Evolutionary conservation across 106 monocot genomes (phyloP).

Genomic region (Allium fistulosum): DNA sequence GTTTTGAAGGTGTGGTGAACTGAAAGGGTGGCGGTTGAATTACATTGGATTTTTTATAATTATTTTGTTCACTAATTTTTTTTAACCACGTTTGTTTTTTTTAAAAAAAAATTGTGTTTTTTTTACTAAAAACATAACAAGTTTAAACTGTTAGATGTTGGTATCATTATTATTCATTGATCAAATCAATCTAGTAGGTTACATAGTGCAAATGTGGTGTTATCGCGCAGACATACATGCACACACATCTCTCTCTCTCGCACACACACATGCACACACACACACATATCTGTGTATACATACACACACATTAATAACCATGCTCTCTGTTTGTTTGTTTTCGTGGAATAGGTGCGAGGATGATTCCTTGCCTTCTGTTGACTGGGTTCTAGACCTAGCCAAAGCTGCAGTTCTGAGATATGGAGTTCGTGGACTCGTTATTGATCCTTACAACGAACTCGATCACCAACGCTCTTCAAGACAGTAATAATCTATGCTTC

Average conservation of each 20-base stretch:
- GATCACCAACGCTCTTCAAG: slow-evolving; percentile 72
- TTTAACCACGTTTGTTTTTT: too few relatives aligned
- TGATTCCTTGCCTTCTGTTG: slow-evolving; percentile 71
- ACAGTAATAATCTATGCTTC: slow-evolving; percentile 44
- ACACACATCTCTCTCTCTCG: neutral
- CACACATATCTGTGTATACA: neutral
- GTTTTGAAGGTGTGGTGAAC: too few relatives aligned
- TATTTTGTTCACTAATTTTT: too few relatives aligned
- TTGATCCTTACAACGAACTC: slow-evolving; percentile 97
- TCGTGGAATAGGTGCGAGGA: slow-evolving; percentile 54
- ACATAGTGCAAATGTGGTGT: neutral
- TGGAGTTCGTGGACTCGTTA: slow-evolving; percentile 84
- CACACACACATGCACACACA: neutral
- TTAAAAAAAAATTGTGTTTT: too few relatives aligned
- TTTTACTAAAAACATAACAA: too few relatives aligned
- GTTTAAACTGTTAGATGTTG: neutral
- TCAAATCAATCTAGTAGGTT: neutral
- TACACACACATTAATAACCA: neutral
- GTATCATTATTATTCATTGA: neutral
- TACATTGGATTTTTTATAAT: too few relatives aligned
- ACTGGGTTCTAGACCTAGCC: slow-evolving; percentile 75
- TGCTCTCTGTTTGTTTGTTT: neutral
- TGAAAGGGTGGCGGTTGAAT: too few relatives aligned
- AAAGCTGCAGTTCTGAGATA: slow-evolving; percentile 87
- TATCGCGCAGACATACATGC: neutral